Evolutionary conservation across 2,329 filamentous ascomycete species (phyloP), one percentile per base, ranked within the genome.

Genomic region (Bimuria novae-zelandiae): DNA sequence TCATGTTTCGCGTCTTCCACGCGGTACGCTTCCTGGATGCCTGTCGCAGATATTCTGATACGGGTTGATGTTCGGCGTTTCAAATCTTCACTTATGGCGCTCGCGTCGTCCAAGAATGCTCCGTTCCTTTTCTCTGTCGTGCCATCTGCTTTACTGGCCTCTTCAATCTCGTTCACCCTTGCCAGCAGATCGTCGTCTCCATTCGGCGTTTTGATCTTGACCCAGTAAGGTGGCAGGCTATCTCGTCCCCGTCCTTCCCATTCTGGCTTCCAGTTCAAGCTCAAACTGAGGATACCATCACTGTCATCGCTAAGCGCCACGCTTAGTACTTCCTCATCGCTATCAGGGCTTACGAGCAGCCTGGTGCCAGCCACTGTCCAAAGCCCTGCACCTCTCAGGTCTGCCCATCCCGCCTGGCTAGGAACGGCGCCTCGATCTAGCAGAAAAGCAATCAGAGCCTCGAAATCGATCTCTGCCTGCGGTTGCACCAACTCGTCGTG

Each of bases 391-490:
- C 49, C 52, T 35, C 60, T 50, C 52, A 66, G 39, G 51, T 62
- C 59, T 12, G 54, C 52, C 61, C 61, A 64, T 11, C 59, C 61
- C 11, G 52, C 57, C 49, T 59, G 54, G 53, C 52, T 59, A 25
- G 59, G 59, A 40, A 61, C 56, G 4, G 85, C 85, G 2, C 86
- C 86, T 7, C 86, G 75, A 65, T 88, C 85, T 1, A 88, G 69
- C 30, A 88, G 71, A 54, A 88, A 88, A 22, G 78, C 80, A 0
- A 88, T 72, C 3, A 89, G 72, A 57, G 85, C 81, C 53, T 85
- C 82, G 60, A 88, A 86, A 17, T 76, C 76, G 49, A 80, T 73
- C 51, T 80, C 78, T 0, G 78, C 77, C 54, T 80, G 77, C 10
- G 78, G 78, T 45, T 79, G 75, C 8, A 71, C 62, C 47, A 80